Conservation (phyloP, 495 filamentous ascomycete species). For the Penicillium crystallinum region DNA sequence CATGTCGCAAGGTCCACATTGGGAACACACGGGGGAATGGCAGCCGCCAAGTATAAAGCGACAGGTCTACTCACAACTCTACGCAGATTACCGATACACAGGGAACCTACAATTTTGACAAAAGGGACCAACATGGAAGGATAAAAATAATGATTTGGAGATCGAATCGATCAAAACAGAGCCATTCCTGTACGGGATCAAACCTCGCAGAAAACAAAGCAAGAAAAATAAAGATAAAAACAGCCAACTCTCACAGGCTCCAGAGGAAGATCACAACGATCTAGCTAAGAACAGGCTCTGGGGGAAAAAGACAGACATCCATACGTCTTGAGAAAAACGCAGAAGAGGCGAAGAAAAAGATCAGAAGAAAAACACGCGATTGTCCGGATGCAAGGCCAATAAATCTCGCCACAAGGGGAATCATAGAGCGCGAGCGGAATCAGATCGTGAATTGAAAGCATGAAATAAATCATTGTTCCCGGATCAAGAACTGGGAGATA, state of each 20-base stretch:
- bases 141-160: constrained; percentile 1
- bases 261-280: constrained; percentile 7
- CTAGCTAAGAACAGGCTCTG: not conserved
- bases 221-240: not conserved
- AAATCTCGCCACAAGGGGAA: constrained; percentile 7
- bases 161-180: not conserved
- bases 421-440: constrained; percentile 4
- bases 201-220: not conserved
- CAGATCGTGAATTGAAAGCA: constrained; percentile 4
- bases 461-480: not conserved
- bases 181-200: not conserved
- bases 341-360: constrained; percentile 5
- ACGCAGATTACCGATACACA: not conserved
- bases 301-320: constrained; percentile 3
- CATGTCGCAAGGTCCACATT: too few relatives aligned
- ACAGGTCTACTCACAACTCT: too few relatives aligned
- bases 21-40: too few relatives aligned
- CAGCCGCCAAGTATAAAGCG: too few relatives aligned
- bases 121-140: not conserved
- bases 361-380: constrained; percentile 1
- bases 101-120: too few relatives aligned
- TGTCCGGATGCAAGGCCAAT: constrained; percentile 8
- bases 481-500: not conserved
- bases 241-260: constrained; percentile 2
- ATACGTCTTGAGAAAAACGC: constrained; percentile 3